phyloP scores from a whole-genome alignment of 2,329 filamentous ascomycete genomes.

The Apiospora hydei region DNA sequence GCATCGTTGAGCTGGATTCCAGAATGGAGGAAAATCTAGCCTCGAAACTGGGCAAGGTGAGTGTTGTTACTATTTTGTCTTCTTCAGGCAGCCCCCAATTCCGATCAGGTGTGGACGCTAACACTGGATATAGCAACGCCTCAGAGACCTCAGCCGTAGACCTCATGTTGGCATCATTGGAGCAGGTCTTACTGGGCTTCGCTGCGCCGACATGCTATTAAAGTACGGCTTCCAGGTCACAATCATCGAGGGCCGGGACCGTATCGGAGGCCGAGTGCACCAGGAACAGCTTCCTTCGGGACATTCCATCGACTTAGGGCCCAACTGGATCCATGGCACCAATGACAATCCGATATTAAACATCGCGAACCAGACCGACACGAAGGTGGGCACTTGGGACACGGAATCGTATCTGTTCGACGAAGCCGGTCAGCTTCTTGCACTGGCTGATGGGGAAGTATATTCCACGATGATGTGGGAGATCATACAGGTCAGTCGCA shows the following conservation, averaged over 20 bases:
- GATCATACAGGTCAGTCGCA: constrained; percentile 55
- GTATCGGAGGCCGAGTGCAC: constrained; percentile 70
- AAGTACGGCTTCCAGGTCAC: constrained; percentile 72
- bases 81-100: no score
- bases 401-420: constrained; percentile 63
- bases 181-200: constrained; percentile 73
- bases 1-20: constrained; percentile 43
- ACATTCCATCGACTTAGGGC: constrained; percentile 64
- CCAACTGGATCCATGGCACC: constrained; percentile 85
- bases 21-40: constrained; percentile 41
- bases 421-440: constrained; percentile 60
- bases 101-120: constrained; percentile 27
- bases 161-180: constrained; percentile 73
- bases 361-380: constrained; percentile 68
- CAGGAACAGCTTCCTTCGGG: constrained; percentile 56
- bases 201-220: constrained; percentile 73
- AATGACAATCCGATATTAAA: constrained; percentile 74
- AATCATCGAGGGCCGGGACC: constrained; percentile 71
- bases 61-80: no score
- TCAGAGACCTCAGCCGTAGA: constrained; percentile 38
- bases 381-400: constrained; percentile 56
- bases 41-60: constrained; percentile 47
- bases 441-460: constrained; percentile 52
- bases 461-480: constrained; percentile 68
- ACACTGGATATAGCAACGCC: constrained; percentile 36